These are phyloP conservation scores for Ustilago trichophora DNA, from an alignment of 1,284 basidiomycete species.

Conservation along the genomic window DNA sequence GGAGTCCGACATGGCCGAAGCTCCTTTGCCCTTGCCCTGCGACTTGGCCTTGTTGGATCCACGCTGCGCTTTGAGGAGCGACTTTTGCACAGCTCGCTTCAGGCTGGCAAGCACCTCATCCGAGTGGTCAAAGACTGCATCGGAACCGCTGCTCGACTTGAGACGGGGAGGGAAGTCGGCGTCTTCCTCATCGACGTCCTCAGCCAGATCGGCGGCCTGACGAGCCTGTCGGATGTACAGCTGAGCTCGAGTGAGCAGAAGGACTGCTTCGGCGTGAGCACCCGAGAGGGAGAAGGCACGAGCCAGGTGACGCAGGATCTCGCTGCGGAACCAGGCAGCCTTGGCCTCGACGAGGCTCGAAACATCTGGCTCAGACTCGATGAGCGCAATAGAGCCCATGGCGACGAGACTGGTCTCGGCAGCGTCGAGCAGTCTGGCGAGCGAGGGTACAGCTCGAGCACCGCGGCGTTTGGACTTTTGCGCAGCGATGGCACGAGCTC, in stretches of 20 bases:
- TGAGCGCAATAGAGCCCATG: conserved; percentile 56
- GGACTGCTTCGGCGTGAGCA: conserved; percentile 50
- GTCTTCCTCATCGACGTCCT: conserved; percentile 60
- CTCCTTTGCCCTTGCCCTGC: conserved; percentile 12
- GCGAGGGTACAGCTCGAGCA: conserved; percentile 58
- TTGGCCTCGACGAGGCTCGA: conserved; percentile 64
- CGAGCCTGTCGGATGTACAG: conserved; percentile 62
- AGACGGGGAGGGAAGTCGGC: conserved; percentile 49
- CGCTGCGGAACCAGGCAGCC: conserved; percentile 60
- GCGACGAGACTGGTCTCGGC: conserved; percentile 56
- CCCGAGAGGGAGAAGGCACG: conserved; percentile 53
- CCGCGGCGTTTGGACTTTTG: conserved; percentile 51
- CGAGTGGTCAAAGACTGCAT: conserved; percentile 40
- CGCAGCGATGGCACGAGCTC: conserved; percentile 40
- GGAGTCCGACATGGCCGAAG: conserved; percentile 43
- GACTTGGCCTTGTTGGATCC: conserved; percentile 3
- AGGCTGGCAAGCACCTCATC: conserved; percentile 34
- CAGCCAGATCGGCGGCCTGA: conserved; percentile 58
- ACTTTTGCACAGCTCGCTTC: conserved; percentile 39
- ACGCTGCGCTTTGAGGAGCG: conserved; percentile 25
- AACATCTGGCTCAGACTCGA: conserved; percentile 64
- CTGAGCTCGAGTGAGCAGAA: conserved; percentile 57
- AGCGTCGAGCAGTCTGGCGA: conserved; percentile 60
- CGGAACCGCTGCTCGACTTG: conserved; percentile 28
- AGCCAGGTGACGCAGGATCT: conserved; percentile 57